Percentiles rank a stretch among this genome's conserved stretches.
These are phyloP conservation scores for Ustilago nuda DNA, from an alignment of 1,284 basidiomycete species.

Conservation along the genomic window DNA sequence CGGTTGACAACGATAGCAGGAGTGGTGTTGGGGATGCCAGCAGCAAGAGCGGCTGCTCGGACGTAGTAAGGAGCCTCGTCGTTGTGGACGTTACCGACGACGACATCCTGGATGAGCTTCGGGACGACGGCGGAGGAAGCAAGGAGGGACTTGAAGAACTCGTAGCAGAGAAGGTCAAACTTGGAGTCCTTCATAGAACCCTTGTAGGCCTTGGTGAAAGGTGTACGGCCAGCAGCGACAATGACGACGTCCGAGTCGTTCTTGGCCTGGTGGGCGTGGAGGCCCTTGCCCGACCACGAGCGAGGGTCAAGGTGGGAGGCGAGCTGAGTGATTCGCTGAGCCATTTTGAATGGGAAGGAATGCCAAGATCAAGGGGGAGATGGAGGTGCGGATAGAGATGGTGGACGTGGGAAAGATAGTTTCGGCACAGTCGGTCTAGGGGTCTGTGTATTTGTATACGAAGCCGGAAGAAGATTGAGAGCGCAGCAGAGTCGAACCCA, in stretches of 20 bases:
- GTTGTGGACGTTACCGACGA: constrained; percentile 73
- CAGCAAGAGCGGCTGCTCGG: constrained; percentile 78
- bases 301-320: constrained; percentile 64
- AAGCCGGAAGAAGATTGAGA: not conserved
- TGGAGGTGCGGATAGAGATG: not conserved
- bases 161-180: constrained; percentile 44
- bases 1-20: constrained; percentile 75
- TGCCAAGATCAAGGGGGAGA: not conserved
- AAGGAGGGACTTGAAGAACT: constrained; percentile 74
- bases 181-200: constrained; percentile 81
- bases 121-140: constrained; percentile 77
- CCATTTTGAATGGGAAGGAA: constrained; percentile 26
- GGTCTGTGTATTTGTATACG: not conserved
- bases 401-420: constrained; percentile 1
- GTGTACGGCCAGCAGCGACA: constrained; percentile 83
- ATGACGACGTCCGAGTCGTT: constrained; percentile 74
- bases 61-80: constrained; percentile 54
- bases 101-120: constrained; percentile 79
- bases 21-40: constrained; percentile 81
- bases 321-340: constrained; percentile 57
- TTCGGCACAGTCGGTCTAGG: not conserved
- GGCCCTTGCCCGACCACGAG: constrained; percentile 60
- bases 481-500: not conserved
- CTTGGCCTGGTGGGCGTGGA: constrained; percentile 56
- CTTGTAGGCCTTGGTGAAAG: constrained; percentile 80